Evolutionary conservation across 2,329 filamentous ascomycete genomes (phyloP), one percentile per base, ranked within the genome.

Genomic region (Bisporella sp.): DNA sequence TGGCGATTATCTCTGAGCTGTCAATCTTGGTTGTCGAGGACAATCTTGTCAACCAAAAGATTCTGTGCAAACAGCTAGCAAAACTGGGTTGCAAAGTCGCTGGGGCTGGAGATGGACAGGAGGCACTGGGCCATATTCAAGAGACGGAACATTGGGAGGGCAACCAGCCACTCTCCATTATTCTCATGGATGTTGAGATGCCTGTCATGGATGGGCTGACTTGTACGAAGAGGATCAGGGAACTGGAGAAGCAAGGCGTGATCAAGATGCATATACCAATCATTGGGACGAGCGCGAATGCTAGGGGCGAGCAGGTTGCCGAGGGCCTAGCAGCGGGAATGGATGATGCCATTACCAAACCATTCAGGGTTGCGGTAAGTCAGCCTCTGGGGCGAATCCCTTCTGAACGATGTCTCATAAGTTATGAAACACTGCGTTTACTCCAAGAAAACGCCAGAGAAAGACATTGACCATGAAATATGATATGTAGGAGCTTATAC

Each of bases 111-210:
- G 75, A 83, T 57, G 79, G 79, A 4, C 54, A 75, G 40, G 78
- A 82, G 56, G 78, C 77, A 0, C 66, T 82, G 11, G 73, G n/a
- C 35, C 35, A 37, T n/a, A 37, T 37, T n/a, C 8, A 37, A 8
- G n/a, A 8, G 8, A 43, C 52, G n/a, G 54, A 57, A 8, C 58
- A 55, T 13, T 13, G 21, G 6, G n/a, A 41, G 8, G 46, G 49
- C 5, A 47, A 43, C 4, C 59, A 73, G 30, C 68, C 71, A 1
- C 67, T 85, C 29, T 78, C 78, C 46, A 71, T 87, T 4, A 78
- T 89, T 13, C 71, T 89, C 21, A 89, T 89, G 85, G 85, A 89
- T 59, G 81, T 87, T 58, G 83, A 88, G 62, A 88, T 89, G 85
- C 85, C 85, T 1, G 69, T 87, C 12, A 84, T 85, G 73, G 83